These are phyloP conservation scores for Tylopilus sp. DNA, from an alignment of 1,284 basidiomycete species.

Conservation along the genomic window DNA sequence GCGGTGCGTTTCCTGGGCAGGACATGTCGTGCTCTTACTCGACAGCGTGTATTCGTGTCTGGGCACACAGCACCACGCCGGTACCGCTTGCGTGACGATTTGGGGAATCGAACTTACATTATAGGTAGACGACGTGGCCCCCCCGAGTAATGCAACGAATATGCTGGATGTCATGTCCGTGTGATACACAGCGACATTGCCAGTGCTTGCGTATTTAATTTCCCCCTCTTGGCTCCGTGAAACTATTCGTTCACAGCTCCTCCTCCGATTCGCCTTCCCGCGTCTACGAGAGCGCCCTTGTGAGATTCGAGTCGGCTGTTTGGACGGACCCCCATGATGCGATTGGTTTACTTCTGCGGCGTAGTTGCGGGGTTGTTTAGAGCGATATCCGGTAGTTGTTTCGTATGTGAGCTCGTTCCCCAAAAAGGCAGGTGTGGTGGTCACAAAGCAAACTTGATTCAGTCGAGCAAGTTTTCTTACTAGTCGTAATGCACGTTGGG, in stretches of 20 bases:
- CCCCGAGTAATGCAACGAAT: slow-evolving; percentile 5
- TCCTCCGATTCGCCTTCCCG: slow-evolving; percentile 17
- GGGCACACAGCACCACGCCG: slow-evolving; percentile 19
- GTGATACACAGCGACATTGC: slow-evolving; percentile 12
- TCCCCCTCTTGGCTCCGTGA: slow-evolving; percentile 3
- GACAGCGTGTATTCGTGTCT: slow-evolving; percentile 2
- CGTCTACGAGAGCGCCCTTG: slow-evolving; percentile 5
- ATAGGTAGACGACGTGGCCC: slow-evolving; percentile 15
- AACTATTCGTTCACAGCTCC: slow-evolving; percentile 3
- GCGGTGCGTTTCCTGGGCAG: slow-evolving; percentile 4
- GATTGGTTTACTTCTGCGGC: neutral
- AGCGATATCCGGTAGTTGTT: neutral
- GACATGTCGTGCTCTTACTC: slow-evolving; percentile 3
- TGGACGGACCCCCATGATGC: neutral
- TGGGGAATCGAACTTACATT: slow-evolving; percentile 19
- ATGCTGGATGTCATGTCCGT: slow-evolving; percentile 31
- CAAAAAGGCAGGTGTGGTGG: slow-evolving; percentile 25
- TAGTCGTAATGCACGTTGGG: slow-evolving; percentile 37
- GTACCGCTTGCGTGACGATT: slow-evolving; percentile 22
- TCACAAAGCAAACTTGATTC: neutral
- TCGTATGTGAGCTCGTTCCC: slow-evolving; percentile 6
- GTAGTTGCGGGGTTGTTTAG: neutral
- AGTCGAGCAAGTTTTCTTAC: neutral
- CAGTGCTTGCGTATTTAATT: slow-evolving; percentile 8
- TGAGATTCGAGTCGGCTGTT: slow-evolving; percentile 4